Evolutionary conservation across 106 monocot genomes (phyloP), one percentile per base, ranked within the genome.

Genomic region (Acanthochlamys bracteata): DNA sequence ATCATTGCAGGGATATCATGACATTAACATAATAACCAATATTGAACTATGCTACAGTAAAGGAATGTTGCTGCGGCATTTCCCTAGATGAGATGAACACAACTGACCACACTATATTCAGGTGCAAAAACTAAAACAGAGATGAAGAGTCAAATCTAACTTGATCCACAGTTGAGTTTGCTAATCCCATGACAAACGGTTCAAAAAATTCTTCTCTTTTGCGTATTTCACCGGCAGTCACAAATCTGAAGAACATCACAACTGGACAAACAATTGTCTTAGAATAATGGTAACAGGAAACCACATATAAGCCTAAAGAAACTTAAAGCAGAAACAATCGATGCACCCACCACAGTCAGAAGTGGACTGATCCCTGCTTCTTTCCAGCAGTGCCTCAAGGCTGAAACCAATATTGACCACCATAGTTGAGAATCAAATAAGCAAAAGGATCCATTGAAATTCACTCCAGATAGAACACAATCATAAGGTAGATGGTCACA

Each of bases 231-330:
- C 83, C 83, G 70, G 90, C 69, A 25, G 94, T 90, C 53, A 84
- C 80, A 75, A 95, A 90, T 78, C 94, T 95, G 62, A 95, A 80
- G 65, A 95, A 95, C 89, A 90, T 86, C 17, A 89, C 89, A 70
- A 79, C 90, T 95, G 77, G 11, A 33, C 23, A 24, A 19, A 40
- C 58, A 71, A 76, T 25, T 20, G 25, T 26, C 41, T 68, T 20
- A 69, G 11, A 57, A 61, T 15, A 2, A 41, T 16, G 20, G 10
- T 54, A 33, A 33, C 6, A 33, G 4, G 4, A 6, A 33, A 6
- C 33, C 33, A 49, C 49, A 49, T 49, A 49, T 43, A 14, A 10
- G 49, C 49, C 15, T 10, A 4, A 49, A 12, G 17, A 17, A 49
- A 14, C 17, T 14, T 12, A 3, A 10, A 49, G 17, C 12, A 14